Percentiles rank a stretch among this genome's conserved stretches.
These are phyloP conservation scores for Odonthalia washingtoniensis DNA, from an alignment of 31 red algal genomes.

Conservation along the genomic window DNA sequence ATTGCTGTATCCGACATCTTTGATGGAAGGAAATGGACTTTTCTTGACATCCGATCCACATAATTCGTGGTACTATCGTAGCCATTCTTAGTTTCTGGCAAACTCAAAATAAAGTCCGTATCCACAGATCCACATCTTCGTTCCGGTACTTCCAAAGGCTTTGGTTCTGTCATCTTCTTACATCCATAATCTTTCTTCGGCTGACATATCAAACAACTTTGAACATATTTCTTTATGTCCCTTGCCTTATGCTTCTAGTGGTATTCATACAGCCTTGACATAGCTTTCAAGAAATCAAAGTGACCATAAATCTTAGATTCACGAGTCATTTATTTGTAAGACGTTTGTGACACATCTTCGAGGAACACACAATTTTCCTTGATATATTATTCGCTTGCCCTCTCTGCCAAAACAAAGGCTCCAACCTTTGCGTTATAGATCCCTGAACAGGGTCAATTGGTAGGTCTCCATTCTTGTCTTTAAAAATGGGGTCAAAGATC, in stretches of 20 bases:
- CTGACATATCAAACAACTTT: constrained; percentile 30
- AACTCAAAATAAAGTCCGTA: constrained; percentile 24
- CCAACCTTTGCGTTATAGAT: neutral
- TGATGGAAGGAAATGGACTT: neutral
- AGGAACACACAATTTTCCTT: constrained; percentile 48
- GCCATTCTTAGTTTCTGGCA: neutral
- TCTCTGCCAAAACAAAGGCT: neutral
- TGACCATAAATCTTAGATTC: constrained; percentile 33
- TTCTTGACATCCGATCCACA: constrained; percentile 3
- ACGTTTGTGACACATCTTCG: constrained; percentile 2
- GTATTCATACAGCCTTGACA: constrained; percentile 26
- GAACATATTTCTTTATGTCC: constrained; percentile 46
- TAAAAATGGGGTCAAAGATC: constrained; percentile 10
- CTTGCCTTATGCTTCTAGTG: constrained; percentile 45
- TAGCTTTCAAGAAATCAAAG: constrained; percentile 23
- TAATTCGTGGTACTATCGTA: neutral
- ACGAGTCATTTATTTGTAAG: constrained; percentile 34
- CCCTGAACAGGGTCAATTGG: neutral
- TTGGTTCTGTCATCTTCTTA: constrained; percentile 25
- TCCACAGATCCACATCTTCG: constrained; percentile 21
- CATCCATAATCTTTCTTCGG: constrained; percentile 36
- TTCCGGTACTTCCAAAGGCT: constrained; percentile 30
- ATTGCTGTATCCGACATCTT: constrained; percentile 1
- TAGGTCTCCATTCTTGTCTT: neutral
- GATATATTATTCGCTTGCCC: constrained; percentile 1